Evolutionary conservation across 2,329 filamentous ascomycete species (phyloP), one percentile per base, ranked within the genome.

Genomic region (Ilyonectria sp.): DNA sequence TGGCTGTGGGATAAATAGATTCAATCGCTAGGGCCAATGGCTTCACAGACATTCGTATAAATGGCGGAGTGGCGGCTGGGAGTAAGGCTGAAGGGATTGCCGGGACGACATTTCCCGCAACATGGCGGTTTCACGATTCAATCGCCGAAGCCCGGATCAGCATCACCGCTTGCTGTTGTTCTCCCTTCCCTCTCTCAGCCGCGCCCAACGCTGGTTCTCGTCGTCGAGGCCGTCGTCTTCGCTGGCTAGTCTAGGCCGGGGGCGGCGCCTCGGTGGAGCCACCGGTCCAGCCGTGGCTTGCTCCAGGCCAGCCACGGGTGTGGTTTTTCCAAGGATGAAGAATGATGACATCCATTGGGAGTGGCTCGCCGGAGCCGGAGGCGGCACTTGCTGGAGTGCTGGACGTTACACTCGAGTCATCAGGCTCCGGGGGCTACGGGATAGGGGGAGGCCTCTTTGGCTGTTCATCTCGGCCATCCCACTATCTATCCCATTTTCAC

Each of bases 191-290:
- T 31, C 58, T 52, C 21, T 60, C 43, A 21, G 49, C 44, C 15
- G 29, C 35, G 26, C 49, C 11, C 29, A 33, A 6, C 7, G 31
- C 31, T 33, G 8, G 31, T 33, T 33, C 11, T 33, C 8, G 31
- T 33, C 31, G 31, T 11, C 31, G 11, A 11, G 31, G 31, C 31
- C 31, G 3, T 33, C 26, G 31, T 57, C 52, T 57, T 53, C 15
- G 44, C 57, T 53, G 46, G 63, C 63, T 65, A 60, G 63, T 44
- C 35, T 35, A 40, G 35, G 35, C 31, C 56, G 35, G 56, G 56
- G 63, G 62, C 63, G 52, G 58, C 58, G 58, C 46, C 57, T 47
- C 19, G 52, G 63, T 65, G 63, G 63, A 56, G 58, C 26, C 37
- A 29, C 35, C 53, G 57, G 46, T 33, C 44, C 35, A 44, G 63